Evolutionary conservation across 129 eudicot genomes (phyloP), one percentile per base, ranked within the genome.

Genomic region (Helianthus tuberosus): DNA sequence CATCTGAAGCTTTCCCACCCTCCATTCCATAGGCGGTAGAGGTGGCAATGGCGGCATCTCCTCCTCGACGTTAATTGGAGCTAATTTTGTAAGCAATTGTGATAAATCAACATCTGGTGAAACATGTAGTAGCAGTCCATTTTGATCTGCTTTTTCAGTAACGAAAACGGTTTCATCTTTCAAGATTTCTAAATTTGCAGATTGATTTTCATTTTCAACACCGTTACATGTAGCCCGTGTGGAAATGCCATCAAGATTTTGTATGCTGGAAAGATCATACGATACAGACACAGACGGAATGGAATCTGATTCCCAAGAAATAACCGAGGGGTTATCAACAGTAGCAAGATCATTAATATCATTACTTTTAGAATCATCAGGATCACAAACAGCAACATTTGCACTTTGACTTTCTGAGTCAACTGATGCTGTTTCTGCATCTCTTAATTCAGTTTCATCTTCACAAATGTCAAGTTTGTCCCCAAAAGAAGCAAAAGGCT

Each of bases 11-110:
- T 68, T 88, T 35, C 96, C 92, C 71, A 88, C 80, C 81, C 90
- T 83, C 98, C 98, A 93, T 63, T 93, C 96, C 74, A 86, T 86
- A 36, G 98, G 98, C 39, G 98, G 98, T 78, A 93, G 72, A 47
- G 98, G 23, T 20, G 23, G 23, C 23, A 20, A 20, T 20, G 23
- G 95, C 59, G 98, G 96, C 88, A 85, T 74, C 57, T 90, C 96
- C 53, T 77, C 87, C 64, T n/a, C n/a, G n/a, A 81, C 52, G 78
- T 82, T 77, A 68, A 82, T 77, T 68, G 77, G 88, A 58, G 81
- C 41, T 11, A 62, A 11, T 29, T 29, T 3, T 3, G 93, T 76
- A 80, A 77, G 76, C 63, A 74, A 64, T 66, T n/a, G 57, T 54
- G 48, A 64, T 64, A 64, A 20, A 59, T 29, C 20, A 61, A 13